Percentiles rank a stretch among this genome's conserved stretches.
These are phyloP conservation scores for Dispira simplex DNA, from an alignment of 192 early-diverging fungal genomes.

Conservation along the genomic window DNA sequence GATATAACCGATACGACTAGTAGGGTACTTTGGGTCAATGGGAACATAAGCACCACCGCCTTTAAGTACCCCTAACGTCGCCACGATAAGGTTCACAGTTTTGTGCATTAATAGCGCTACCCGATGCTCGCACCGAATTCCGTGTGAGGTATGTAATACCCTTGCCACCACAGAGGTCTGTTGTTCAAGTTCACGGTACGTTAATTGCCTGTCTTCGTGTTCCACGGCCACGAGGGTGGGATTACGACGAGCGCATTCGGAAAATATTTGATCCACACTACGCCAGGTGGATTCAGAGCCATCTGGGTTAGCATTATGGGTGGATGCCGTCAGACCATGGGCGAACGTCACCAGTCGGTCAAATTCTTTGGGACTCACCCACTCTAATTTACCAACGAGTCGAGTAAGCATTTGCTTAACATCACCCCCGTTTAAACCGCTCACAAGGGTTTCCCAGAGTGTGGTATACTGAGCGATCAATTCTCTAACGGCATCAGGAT, in stretches of 20 bases:
- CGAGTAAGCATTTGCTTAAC: too few relatives aligned
- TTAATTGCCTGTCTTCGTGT: background rate
- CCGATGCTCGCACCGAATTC: background rate
- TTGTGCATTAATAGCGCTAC: background rate
- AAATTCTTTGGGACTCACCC: background rate
- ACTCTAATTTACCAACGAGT: background rate
- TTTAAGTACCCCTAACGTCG: background rate
- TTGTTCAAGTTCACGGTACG: background rate
- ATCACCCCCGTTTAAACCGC: too few relatives aligned
- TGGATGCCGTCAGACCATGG: background rate
- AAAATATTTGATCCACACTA: background rate
- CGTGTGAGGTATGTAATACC: background rate
- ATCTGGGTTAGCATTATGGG: background rate
- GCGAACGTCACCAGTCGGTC: background rate
- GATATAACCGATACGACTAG: background rate
- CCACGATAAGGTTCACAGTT: background rate
- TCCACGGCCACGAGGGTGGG: background rate
- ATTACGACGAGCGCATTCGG: background rate
- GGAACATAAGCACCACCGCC: background rate
- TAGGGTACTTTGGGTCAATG: background rate
- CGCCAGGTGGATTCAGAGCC: background rate
- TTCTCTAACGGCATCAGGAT: too few relatives aligned
- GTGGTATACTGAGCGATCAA: too few relatives aligned
- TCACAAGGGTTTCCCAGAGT: too few relatives aligned
- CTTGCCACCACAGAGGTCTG: background rate